Evolutionary conservation across 257 asterid species (phyloP), one percentile per base, ranked within the genome.

Genomic region (Solanum gracilifrons): DNA sequence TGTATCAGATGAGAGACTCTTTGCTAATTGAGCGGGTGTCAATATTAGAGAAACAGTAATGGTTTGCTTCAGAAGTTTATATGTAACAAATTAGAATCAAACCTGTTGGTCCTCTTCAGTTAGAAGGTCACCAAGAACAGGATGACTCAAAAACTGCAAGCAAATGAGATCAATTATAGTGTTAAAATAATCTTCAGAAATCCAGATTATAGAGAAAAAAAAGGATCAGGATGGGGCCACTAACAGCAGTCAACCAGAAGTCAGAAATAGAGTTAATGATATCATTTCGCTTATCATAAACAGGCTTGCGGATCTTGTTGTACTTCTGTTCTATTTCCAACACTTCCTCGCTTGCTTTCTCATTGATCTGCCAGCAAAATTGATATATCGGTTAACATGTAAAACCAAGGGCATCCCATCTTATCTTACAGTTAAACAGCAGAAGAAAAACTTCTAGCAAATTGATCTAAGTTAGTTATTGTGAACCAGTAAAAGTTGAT

Each of bases 241-340:
- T 92, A 66, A 97, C 99, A 41, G 98, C 99, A 84, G 98, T 97
- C 93, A 96, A 86, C 99, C 99, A 97, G 93, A 97, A 97, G 88
- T 96, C 98, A 43, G 99, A 97, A 89, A 96, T 95, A 66, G 97
- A 89, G 90, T 93, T 91, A 89, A 96, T 92, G 69, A 96, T 83
- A 7, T 94, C 96, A 90, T 91, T 96, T 85, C 99, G 91, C 92
- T 89, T 95, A 74, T 97, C 98, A 87, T 97, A 97, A 66, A 93
- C 93, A 8, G 99, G 99, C 92, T 93, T 96, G 86, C 99, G 98
- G 58, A 94, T 88, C 93, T 87, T 97, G 89, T 94, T 97, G 92
- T 93, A 97, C 95, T 94, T 93, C 84, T 96, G 99, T 85, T 97
- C 99, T 85, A 97, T 90, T 91, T 95, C 98, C 93, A 97, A 90